These are phyloP conservation scores for Pleurotus eryngii DNA, from an alignment of 768 basidiomycete genomes.

Conservation along the genomic window DNA sequence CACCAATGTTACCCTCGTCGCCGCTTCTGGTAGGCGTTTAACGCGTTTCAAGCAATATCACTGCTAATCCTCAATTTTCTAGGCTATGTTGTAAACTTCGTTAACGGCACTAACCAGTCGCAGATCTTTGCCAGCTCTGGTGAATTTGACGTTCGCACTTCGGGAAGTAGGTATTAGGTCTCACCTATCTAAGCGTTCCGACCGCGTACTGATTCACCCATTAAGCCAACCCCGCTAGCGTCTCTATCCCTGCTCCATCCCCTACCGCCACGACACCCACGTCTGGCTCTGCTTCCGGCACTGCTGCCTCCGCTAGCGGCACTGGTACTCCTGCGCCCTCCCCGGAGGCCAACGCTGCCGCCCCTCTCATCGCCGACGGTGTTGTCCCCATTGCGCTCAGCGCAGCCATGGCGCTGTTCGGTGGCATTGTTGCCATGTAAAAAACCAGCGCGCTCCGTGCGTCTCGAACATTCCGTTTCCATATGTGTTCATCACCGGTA, in stretches of 20 bases:
- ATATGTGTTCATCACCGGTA: background rate
- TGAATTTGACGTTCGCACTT: conserved; percentile 1
- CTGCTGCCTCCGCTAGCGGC: background rate
- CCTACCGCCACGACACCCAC: background rate
- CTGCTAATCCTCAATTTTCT: background rate
- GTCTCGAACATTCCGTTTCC: background rate
- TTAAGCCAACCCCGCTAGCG: conserved; percentile 2
- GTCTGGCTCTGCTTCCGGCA: background rate
- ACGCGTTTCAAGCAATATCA: background rate
- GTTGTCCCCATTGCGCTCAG: background rate
- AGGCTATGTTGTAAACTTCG: conserved; percentile 6
- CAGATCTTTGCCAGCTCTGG: background rate
- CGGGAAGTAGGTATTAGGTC: background rate
- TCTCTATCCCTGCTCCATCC: conserved; percentile 3
- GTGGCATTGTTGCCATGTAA: conserved; percentile 2
- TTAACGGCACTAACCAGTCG: background rate
- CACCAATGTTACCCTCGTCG: conserved; percentile 1
- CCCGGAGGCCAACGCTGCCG: background rate
- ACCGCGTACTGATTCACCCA: background rate
- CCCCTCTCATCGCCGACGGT: background rate
- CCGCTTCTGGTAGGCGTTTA: background rate
- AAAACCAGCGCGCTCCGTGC: background rate
- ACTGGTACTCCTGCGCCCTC: conserved; percentile 2
- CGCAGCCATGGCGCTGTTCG: conserved; percentile 5
- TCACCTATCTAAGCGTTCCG: background rate